These are phyloP conservation scores for Nothophytophthora sp. DNA, from an alignment of 352 stramenopile species.

Conservation along the genomic window DNA sequence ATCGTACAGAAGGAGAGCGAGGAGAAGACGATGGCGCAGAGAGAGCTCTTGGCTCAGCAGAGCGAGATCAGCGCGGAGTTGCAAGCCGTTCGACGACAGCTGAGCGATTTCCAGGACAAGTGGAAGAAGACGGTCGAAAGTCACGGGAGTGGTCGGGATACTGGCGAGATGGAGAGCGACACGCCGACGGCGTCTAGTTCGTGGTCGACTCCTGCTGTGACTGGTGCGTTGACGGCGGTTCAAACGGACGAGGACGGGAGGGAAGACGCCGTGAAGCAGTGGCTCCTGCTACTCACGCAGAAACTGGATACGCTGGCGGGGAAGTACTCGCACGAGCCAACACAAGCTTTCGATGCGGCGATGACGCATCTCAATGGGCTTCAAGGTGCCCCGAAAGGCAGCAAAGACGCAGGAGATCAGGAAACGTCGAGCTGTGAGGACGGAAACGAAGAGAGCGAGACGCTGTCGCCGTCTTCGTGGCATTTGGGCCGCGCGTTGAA, in stretches of 20 bases:
- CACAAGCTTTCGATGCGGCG: slow-evolving; percentile 20
- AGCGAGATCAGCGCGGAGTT: slow-evolving; percentile 37
- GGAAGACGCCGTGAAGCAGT: slow-evolving; percentile 41
- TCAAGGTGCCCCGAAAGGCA: not conserved
- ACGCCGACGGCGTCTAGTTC: slow-evolving; percentile 19
- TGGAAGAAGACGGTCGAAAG: slow-evolving; percentile 28
- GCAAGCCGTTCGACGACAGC: slow-evolving; percentile 41
- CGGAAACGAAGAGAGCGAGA: not conserved
- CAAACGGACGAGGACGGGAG: slow-evolving; percentile 30
- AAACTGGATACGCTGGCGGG: slow-evolving; percentile 40
- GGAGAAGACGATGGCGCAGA: slow-evolving; percentile 7
- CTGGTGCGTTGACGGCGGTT: not conserved
- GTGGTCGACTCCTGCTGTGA: slow-evolving; percentile 11
- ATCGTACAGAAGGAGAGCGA: no score
- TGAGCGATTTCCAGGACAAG: slow-evolving; percentile 47
- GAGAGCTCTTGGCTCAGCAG: slow-evolving; percentile 29
- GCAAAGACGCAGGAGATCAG: not conserved
- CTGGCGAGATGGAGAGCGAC: slow-evolving; percentile 4
- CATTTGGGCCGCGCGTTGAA: slow-evolving; percentile 35
- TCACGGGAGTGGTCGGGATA: not conserved
- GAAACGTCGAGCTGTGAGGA: not conserved
- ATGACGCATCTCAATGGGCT: slow-evolving; percentile 18
- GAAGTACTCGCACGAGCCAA: slow-evolving; percentile 42
- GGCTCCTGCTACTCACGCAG: slow-evolving; percentile 43
- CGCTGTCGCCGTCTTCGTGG: slow-evolving; percentile 26